Evolutionary conservation across 106 monocot species (phyloP), one percentile per base, ranked within the genome.

Genomic region (Platanthera zijinensis): DNA sequence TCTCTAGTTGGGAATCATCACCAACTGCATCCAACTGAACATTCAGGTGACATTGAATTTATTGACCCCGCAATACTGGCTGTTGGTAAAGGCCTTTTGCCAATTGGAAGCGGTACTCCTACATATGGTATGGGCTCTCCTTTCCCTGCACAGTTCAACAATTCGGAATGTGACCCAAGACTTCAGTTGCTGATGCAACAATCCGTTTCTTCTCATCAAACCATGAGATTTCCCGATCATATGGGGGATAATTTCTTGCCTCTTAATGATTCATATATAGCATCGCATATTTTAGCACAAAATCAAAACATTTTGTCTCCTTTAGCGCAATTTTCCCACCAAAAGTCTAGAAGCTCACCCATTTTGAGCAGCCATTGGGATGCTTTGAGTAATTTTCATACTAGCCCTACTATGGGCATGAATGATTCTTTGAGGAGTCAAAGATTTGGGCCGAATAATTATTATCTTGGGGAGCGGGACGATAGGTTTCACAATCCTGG

Each of bases 1-100:
- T 52, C 72, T 70, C 71, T 78, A 32, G 71, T 69, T 52, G 59
- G 76, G 52, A 87, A 85, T 72, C 84, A 85, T 71, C 79, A 87
- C 77, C 82, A 91, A 73, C n/a, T 74, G 17, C 75, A 90, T 83
- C 63, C 78, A 50, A n/a, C 80, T 51, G 84, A 75, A 52, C 83
- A 51, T 80, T 53, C 79, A 22, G 76, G 53, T 74, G 91, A 97
- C 80, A 73, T 93, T 75, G 93, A 97, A 83, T 86, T 93, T 62
- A 83, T 86, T 71, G 96, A 97, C 82, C 96, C 96, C 51, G 96
- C 96, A 64, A 93, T 97, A 75, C 82, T 97, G 69, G 96, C 93
- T 71, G 95, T 95, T 7, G 92, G 89, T 74, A 95, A 92, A 82
- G 92, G 92, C 19, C 79, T 80, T 47, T 61, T 86, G 64, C 80